Evolutionary conservation across 2,329 filamentous ascomycete species (phyloP), one percentile per base, ranked within the genome.

Genomic region (Phialophora expanda): DNA sequence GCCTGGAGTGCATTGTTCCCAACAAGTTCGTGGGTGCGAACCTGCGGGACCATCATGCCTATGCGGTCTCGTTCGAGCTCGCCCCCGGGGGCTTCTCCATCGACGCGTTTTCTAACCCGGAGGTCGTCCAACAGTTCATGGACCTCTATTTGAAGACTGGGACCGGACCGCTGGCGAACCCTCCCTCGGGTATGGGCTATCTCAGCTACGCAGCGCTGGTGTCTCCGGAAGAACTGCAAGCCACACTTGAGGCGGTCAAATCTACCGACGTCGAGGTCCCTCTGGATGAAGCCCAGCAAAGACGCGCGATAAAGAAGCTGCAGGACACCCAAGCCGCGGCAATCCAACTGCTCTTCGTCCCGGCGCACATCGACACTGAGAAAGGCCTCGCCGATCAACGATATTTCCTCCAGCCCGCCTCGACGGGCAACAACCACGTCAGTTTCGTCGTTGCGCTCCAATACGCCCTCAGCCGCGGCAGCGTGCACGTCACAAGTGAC

Each of bases 11-110:
- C 0, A 69, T 87, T 20, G 78, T 82, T 2, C 80, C 89, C 66
- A 84, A 86, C 0, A 83, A 84, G 1, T 85, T 87, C 54, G 87
- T 90, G 2, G 88, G 88, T 4, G 84, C 83, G 64, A 87, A 90
- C 75, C 79, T 90, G 6, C 80, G 87, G 65, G 87, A 90, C 72
- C 86, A 82, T 71, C 73, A 70, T 1, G 70, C 70, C 64, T 53
- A 61, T 22, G 48, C 56, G 20, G n/a, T 58, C n/a, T 61, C 60
- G 9, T 56, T 65, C 30, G 63, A 65, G 28, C 53, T 61, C 14
- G 56, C 57, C 2, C 50, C 63, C 4, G 57, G 63, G n/a, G 38
- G 57, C 2, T 65, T 65, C 56, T 65, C 57, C 44, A 17, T 57
- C 38, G 38, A 65, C 30, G 63, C 51, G 3, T 56, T 65, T 22